These are phyloP conservation scores for Alternaria metachromatica DNA, from an alignment of 2,329 filamentous ascomycete species.

Conservation along the genomic window DNA sequence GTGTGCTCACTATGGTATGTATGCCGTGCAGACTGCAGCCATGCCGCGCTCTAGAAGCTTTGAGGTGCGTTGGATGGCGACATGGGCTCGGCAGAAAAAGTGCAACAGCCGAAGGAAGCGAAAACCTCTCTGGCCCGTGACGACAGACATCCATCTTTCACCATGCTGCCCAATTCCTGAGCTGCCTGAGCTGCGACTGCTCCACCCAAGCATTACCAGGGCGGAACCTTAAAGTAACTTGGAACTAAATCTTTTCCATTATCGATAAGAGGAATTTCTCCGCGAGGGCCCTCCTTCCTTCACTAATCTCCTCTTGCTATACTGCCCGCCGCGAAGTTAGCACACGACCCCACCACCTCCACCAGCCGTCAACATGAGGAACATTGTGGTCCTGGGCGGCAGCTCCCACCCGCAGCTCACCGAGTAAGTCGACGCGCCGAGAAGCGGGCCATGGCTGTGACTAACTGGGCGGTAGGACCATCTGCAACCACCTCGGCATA, in stretches of 20 bases:
- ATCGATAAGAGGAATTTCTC: slow-evolving; percentile 14
- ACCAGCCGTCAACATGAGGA: slow-evolving; percentile 77
- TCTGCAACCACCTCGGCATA: slow-evolving; percentile 88
- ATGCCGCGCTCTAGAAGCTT: neutral
- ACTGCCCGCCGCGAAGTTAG: slow-evolving; percentile 15
- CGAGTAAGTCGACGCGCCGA: slow-evolving; percentile 53
- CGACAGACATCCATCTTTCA: slow-evolving; percentile 29
- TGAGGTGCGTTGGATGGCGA: neutral
- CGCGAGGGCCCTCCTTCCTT: slow-evolving; percentile 10
- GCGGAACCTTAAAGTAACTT: slow-evolving; percentile 10
- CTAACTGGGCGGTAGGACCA: slow-evolving; percentile 54
- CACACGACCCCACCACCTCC: slow-evolving; percentile 1
- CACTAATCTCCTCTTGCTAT: slow-evolving; percentile 1
- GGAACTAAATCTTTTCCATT: slow-evolving; percentile 6
- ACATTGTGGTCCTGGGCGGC: slow-evolving; percentile 91
- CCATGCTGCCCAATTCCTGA: slow-evolving; percentile 46
- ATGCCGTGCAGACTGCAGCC: neutral
- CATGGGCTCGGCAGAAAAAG: slow-evolving; percentile 13
- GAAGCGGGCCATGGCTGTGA: neutral
- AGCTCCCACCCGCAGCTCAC: slow-evolving; percentile 90
- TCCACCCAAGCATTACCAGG: slow-evolving; percentile 30
- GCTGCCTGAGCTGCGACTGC: slow-evolving; percentile 12
- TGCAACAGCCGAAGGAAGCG: slow-evolving; percentile 15
- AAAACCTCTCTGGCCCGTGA: slow-evolving; percentile 34
- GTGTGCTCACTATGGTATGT: neutral